Base-by-base conservation (phyloP, 129 eudicot species). In the Oenanthe sinensis region DNA sequence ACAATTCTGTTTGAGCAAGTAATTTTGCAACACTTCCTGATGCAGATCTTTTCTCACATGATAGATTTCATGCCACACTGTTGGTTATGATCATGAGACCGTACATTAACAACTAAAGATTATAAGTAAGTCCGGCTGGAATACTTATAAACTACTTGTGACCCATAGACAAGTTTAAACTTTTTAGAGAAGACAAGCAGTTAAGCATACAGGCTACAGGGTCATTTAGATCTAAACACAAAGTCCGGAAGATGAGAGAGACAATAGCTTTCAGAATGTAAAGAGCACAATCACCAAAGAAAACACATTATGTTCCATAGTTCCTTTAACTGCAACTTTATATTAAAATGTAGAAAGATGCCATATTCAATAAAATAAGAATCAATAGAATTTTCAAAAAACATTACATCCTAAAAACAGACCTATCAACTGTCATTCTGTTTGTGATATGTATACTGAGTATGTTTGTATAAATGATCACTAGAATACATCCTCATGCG, bases 391-490 rank as follows among this genome's bases (percentile, higher is more conserved):
- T 67, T 67, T 78, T 47, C 67, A 78, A 67, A 30, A 12, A 67
- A 24, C 33, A 47, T 78, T 71, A 78, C 73, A 67, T 45, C 20
- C 36, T 42, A 52, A 52, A 78, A 44, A 74, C 42, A 46, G 50
- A 74, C 47, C 81, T 78, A 78, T 68, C 75, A 67, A 16, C 48
- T 67, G 76, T 45, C 26, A 70, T 79, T 79, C 69, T 69, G 33
- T 48, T 39, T 49, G 68, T 69, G 69, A n/a, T n/a, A 69, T 50
- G 82, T 47, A 43, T 37, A 28, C 73, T 24, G 30, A 46, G 76
- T 46, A 72, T 49, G 46, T n/a, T 79, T 28, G 36, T 67, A 71
- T 67, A 20, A 67, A 46, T 78, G 63, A 44, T 47, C 39, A 20
- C 46, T 78, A 67, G 33, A 79, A 79, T 42, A 70, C 82, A 70